Percentiles rank a stretch among this genome's conserved stretches.
Evolutionary conservation across 2,329 filamentous ascomycete species (phyloP).

Genomic region (Penicillium nordicum): DNA sequence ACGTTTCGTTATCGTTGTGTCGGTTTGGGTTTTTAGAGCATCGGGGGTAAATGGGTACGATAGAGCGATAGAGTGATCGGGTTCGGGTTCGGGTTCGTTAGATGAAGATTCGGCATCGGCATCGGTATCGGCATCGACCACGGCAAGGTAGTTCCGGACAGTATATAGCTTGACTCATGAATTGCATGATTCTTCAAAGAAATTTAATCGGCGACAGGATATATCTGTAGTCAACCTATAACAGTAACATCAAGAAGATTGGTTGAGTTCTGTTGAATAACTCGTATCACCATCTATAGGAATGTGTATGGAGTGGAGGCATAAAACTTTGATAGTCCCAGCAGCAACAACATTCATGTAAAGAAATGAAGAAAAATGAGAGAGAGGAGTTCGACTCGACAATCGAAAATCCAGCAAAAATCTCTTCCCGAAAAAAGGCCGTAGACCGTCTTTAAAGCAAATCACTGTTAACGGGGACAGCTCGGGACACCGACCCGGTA

Average conservation of each 20-base stretch:
- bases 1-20: not conserved
- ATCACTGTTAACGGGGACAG: constrained; percentile 9
- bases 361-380: not conserved
- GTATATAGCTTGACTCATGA: constrained; percentile 8
- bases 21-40: not conserved
- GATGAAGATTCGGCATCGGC: constrained; percentile 6
- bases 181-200: not conserved
- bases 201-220: not conserved
- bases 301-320: not conserved
- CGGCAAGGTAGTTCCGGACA: not conserved
- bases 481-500: constrained; percentile 12
- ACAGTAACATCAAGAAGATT: not conserved
- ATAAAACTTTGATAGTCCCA: not conserved
- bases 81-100: constrained; percentile 8
- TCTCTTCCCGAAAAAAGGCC: constrained; percentile 3
- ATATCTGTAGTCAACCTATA: not conserved
- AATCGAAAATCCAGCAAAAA: not conserved
- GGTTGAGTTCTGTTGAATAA: not conserved
- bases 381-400: not conserved
- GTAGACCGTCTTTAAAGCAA: constrained; percentile 1
- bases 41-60: not conserved
- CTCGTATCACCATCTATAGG: too few relatives aligned
- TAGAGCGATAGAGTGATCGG: not conserved
- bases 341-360: not conserved
- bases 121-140: not conserved